Conservation (phyloP, 805 yeast genomes). For the Blastobotrys chiropterorum region DNA sequence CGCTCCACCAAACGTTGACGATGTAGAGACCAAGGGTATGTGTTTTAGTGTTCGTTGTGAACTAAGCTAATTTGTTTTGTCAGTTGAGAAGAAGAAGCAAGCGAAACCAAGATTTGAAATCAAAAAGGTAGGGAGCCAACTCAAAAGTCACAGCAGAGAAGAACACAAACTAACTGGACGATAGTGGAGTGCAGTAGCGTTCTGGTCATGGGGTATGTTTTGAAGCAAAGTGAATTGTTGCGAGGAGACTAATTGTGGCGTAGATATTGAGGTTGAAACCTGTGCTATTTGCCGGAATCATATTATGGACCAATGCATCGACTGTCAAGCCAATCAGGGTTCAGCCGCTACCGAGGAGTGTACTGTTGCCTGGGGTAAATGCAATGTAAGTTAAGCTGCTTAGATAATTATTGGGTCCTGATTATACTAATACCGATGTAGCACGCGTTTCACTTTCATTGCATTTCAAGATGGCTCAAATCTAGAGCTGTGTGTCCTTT, state of each 20-base stretch:
- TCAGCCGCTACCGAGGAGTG: slow-evolving; percentile 64
- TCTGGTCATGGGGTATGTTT: slow-evolving; percentile 90
- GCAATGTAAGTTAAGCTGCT: slow-evolving; percentile 52
- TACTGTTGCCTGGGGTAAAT: slow-evolving; percentile 93
- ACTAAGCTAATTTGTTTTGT: not conserved
- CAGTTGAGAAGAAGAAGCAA: slow-evolving; percentile 16
- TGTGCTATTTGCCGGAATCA: slow-evolving; percentile 98
- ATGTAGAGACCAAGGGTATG: not conserved
- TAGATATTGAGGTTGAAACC: slow-evolving; percentile 79
- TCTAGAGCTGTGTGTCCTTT: slow-evolving; percentile 95
- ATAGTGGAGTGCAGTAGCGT: slow-evolving; percentile 97
- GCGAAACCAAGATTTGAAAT: slow-evolving; percentile 77
- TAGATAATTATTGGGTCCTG: no score
- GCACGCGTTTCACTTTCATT: slow-evolving; percentile 97
- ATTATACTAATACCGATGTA: no score
- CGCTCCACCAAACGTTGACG: not conserved
- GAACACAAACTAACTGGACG: not conserved
- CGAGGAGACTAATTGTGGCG: slow-evolving; percentile 13
- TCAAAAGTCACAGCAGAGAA: not conserved
- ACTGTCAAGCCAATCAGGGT: slow-evolving; percentile 82
- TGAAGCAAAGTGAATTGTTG: not conserved
- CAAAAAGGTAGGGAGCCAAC: slow-evolving; percentile 43
- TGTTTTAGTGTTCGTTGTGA: not conserved
- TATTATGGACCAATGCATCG: slow-evolving; percentile 95
- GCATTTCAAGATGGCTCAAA: slow-evolving; percentile 91